These are phyloP conservation scores for Pichia nanzhaoensis DNA, from an alignment of 805 yeast species.

Conservation along the genomic window DNA sequence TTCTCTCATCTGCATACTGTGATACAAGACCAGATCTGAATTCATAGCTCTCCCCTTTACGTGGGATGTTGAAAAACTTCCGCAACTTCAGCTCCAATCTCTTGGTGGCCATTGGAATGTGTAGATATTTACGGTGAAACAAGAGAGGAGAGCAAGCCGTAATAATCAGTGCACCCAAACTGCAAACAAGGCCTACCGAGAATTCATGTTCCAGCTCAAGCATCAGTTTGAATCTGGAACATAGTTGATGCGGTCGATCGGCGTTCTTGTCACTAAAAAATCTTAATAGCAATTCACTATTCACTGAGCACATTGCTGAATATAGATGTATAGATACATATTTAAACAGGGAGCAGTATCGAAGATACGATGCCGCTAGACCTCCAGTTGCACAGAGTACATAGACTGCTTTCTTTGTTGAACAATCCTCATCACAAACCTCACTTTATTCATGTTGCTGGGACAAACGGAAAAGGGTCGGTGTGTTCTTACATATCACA, in stretches of 20 bases:
- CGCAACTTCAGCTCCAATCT: constrained; percentile 46
- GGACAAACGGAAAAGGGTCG: constrained; percentile 96
- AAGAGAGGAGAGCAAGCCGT: neutral
- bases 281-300: no score
- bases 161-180: no score
- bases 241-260: no score
- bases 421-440: constrained; percentile 60
- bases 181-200: no score
- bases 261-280: no score
- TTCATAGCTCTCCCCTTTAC: constrained; percentile 79
- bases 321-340: no score
- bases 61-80: constrained; percentile 50
- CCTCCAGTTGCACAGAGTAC: constrained; percentile 50
- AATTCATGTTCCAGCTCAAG: no score
- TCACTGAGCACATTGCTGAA: neutral
- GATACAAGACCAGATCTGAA: constrained; percentile 86
- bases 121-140: neutral
- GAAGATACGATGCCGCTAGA: constrained; percentile 40
- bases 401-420: constrained; percentile 38
- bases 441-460: constrained; percentile 77
- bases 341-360: no score
- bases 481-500: constrained; percentile 77
- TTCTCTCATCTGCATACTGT: constrained; percentile 89
- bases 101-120: constrained; percentile 14
- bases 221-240: no score